Evolutionary conservation across 2,329 filamentous ascomycete genomes (phyloP).

Genomic region (Ascochyta lentis): DNA sequence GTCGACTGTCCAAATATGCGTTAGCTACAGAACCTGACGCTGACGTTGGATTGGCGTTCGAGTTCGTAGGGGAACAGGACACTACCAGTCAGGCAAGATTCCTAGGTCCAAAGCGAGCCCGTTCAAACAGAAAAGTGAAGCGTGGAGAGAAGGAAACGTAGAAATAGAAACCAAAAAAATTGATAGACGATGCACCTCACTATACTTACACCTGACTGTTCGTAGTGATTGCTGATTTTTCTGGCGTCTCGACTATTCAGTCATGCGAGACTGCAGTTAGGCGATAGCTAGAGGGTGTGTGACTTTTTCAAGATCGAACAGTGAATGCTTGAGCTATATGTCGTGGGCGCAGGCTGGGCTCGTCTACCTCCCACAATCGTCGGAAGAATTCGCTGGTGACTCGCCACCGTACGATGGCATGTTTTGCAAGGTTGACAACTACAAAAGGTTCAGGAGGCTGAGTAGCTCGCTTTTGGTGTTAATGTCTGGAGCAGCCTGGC

Average conservation of each 20-base stretch:
- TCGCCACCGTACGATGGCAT: constrained; percentile 15
- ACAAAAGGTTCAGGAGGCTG: background rate
- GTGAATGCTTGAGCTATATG: constrained; percentile 10
- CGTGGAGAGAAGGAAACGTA: background rate
- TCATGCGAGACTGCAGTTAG: background rate
- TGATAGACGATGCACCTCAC: background rate
- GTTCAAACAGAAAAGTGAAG: background rate
- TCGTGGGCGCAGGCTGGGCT: constrained; percentile 7
- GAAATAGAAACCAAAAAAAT: background rate
- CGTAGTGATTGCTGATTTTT: background rate
- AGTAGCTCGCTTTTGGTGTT: constrained; percentile 3
- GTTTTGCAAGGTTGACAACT: constrained; percentile 4
- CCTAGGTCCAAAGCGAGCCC: background rate
- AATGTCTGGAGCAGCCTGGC: constrained; percentile 4
- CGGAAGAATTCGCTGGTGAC: constrained; percentile 11
- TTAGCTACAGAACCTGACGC: background rate
- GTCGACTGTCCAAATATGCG: background rate
- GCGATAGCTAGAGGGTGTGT: background rate
- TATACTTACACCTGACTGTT: background rate
- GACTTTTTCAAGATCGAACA: background rate
- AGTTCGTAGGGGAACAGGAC: background rate
- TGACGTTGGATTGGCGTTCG: background rate
- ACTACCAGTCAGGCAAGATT: background rate
- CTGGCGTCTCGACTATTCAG: background rate
- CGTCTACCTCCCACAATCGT: constrained; percentile 17